phyloP scores from a whole-genome alignment of 495 filamentous ascomycete species.

The Talaromyces nanjingensis region DNA sequence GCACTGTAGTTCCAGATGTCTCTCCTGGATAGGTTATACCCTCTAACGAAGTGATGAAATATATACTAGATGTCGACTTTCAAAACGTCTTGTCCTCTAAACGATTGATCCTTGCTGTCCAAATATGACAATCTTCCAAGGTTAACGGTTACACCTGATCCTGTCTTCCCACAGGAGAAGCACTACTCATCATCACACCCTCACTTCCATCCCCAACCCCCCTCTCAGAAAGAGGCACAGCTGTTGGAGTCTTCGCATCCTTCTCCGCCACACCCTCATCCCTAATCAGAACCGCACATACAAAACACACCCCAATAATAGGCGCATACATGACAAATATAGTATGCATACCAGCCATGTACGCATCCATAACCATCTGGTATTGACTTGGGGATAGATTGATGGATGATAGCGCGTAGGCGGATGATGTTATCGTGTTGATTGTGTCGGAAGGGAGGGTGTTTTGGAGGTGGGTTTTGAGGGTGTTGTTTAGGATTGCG shows the following conservation, averaged over 20 bases:
- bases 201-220: neutral
- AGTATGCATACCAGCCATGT: constrained; percentile 5
- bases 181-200: neutral
- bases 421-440: neutral
- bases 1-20: neutral
- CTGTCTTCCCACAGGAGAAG: neutral
- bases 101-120: too few relatives aligned
- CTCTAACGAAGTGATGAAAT: neutral
- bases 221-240: neutral
- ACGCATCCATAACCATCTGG: neutral
- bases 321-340: constrained; percentile 6
- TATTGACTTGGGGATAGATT: neutral
- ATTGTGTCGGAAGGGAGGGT: neutral
- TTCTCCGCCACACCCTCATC: constrained; percentile 5
- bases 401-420: neutral
- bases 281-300: constrained; percentile 1
- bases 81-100: neutral
- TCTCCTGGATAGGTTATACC: neutral
- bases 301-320: constrained; percentile 1
- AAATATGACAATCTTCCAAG: too few relatives aligned
- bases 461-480: neutral
- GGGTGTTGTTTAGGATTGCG: neutral
- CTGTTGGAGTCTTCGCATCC: neutral
- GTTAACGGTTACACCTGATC: neutral
- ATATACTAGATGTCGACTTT: neutral